Conservation (phyloP, 2,329 filamentous ascomycete genomes). For the Trichoderma pleuroti region DNA sequence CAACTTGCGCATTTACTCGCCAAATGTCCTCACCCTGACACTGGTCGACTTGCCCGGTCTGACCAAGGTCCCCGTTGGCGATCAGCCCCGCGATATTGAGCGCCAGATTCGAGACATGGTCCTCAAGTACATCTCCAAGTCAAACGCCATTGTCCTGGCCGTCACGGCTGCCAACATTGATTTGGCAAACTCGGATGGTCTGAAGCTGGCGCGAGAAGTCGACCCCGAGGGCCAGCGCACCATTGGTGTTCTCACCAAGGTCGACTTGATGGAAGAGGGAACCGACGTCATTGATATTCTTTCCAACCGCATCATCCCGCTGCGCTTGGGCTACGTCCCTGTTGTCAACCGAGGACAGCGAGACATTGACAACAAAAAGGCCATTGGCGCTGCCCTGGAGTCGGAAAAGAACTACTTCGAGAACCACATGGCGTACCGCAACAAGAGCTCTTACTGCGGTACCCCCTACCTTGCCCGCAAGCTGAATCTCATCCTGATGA, state of each 20-base stretch:
- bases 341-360: slow-evolving; percentile 97
- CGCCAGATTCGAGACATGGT: slow-evolving; percentile 97
- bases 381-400: slow-evolving; percentile 85
- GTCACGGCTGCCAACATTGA: slow-evolving; percentile 97
- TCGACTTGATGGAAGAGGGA: slow-evolving; percentile 97
- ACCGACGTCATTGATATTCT: slow-evolving; percentile 98
- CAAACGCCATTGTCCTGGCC: slow-evolving; percentile 95
- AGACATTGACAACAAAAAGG: slow-evolving; percentile 97
- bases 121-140: slow-evolving; percentile 96
- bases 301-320: slow-evolving; percentile 92
- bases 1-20: slow-evolving; percentile 97
- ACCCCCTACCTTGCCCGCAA: slow-evolving; percentile 96
- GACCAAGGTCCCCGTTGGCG: slow-evolving; percentile 94
- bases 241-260: slow-evolving; percentile 97
- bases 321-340: slow-evolving; percentile 91
- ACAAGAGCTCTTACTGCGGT: slow-evolving; percentile 98
- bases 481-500: slow-evolving; percentile 98
- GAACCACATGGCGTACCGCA: slow-evolving; percentile 96
- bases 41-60: slow-evolving; percentile 94
- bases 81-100: slow-evolving; percentile 96
- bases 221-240: slow-evolving; percentile 96
- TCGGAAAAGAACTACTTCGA: slow-evolving; percentile 97
- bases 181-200: slow-evolving; percentile 95
- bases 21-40: slow-evolving; percentile 94
- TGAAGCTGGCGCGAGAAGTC: slow-evolving; percentile 94